Evolutionary conservation across 1,284 basidiomycete genomes (phyloP).

Genomic region (Volvariella volvacea): DNA sequence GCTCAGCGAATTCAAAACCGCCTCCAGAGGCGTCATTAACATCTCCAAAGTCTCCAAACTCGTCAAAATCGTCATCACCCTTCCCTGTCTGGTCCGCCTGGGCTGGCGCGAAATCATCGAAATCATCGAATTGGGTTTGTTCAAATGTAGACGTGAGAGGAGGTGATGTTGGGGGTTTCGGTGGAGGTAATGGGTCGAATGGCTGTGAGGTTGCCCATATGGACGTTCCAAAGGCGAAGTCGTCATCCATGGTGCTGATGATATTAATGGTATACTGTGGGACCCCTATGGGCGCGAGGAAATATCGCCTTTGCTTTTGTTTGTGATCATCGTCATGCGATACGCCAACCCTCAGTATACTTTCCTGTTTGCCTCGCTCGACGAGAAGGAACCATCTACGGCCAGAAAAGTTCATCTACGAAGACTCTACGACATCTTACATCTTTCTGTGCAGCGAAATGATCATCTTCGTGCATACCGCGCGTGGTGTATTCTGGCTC

Average conservation of each 20-base stretch:
- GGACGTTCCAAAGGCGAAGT: constrained; percentile 61
- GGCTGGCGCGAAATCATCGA: constrained; percentile 63
- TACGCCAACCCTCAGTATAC: constrained; percentile 17
- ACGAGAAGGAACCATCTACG: constrained; percentile 37
- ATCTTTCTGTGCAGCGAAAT: constrained; percentile 64
- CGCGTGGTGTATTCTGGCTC: constrained; percentile 77
- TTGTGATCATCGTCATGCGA: constrained; percentile 19
- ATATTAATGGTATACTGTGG: constrained; percentile 5
- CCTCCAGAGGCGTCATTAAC: constrained; percentile 37
- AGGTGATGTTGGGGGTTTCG: constrained; percentile 14
- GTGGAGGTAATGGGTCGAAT: constrained; percentile 19
- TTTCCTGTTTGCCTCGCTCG: constrained; percentile 53
- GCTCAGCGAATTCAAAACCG: constrained; percentile 27
- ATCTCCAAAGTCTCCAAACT: constrained; percentile 85
- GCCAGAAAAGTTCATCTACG: constrained; percentile 65
- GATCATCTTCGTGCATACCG: constrained; percentile 62
- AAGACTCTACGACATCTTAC: constrained; percentile 67
- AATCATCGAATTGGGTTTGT: constrained; percentile 37
- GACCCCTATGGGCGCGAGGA: neutral
- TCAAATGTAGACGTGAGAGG: constrained; percentile 13
- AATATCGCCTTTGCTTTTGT: constrained; percentile 18
- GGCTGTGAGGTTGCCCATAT: constrained; percentile 58
- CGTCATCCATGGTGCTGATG: constrained; percentile 52
- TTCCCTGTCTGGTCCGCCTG: constrained; percentile 32
- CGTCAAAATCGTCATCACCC: constrained; percentile 71